Evolutionary conservation across 345 rosid genomes (phyloP), one percentile per base, ranked within the genome.

Genomic region (Eucalyptus coolabah): DNA sequence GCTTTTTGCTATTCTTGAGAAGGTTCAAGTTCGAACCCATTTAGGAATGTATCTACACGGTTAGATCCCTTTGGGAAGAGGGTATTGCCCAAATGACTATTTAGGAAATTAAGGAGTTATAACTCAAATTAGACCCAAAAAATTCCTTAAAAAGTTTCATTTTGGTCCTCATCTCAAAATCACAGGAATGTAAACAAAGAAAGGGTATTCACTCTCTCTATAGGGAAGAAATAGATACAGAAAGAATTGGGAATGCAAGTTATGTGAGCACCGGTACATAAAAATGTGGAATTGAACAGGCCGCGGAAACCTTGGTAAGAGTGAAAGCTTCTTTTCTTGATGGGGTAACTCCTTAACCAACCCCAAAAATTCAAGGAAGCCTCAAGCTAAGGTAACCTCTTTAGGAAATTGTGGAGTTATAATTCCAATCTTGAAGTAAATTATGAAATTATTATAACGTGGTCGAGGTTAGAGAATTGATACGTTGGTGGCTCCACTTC

Each of bases 141-240:
- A 24, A 9, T 23, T 24, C 3, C 19, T 24, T 56, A 24, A 56
- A 56, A 56, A 11, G 30, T 11, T 56, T 56, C 12, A 5, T 56
- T 24, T 56, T 1, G 14, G 3, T 56, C 13, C 13, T 56, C 1
- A 2, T 23, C 28, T 56, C 30, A 1, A 56, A 26, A 24, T 56
- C 6, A 24, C 3, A 0, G 6, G 30, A 56, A 56, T 56, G 30
- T 24, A 56, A 56, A 56, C 30, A 56, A 56, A 56, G 30, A 56
- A 4, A 5, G 14, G 63, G 14, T 23, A 56, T 24, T 56, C 13
- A 0, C 13, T 23, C 12, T 56, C 28, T 56, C 30, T 9, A 8
- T 7, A 2, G 6, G 0, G 6, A 24, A 24, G 13, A 56, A 2
- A 24, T 24, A 56, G 3, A 56, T 4, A 56, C 0, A 10, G 1